Conservation (phyloP, 2,329 filamentous ascomycete species). For the Penicillium sp. region DNA sequence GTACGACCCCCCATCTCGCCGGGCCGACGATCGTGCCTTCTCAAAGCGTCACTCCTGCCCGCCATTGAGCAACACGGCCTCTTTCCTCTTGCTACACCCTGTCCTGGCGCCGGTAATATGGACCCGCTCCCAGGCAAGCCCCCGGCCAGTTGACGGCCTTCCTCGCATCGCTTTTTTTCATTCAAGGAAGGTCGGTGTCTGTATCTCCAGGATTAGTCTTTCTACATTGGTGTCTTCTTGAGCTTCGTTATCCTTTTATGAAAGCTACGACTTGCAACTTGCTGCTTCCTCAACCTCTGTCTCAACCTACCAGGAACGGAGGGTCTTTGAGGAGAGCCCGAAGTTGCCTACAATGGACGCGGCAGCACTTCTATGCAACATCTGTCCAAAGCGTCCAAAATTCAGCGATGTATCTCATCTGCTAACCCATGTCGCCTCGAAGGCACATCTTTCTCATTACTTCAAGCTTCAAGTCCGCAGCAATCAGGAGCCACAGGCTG, state of each 20-base stretch:
- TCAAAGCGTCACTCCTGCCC: constrained; percentile 5
- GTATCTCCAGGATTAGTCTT: constrained; percentile 25
- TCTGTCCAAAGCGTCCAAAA: constrained; percentile 77
- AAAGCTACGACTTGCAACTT: constrained; percentile 25
- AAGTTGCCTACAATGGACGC: constrained; percentile 40
- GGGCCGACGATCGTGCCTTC: constrained; percentile 19
- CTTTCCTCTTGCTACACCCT: constrained; percentile 6
- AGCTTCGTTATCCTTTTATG: constrained; percentile 29
- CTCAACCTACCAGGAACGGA: not conserved
- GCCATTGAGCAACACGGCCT: constrained; percentile 1
- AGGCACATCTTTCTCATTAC: constrained; percentile 84
- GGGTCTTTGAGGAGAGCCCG: constrained; percentile 19
- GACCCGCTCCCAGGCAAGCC: constrained; percentile 17
- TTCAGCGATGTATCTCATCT: constrained; percentile 94
- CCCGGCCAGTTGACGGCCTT: constrained; percentile 16
- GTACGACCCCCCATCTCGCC: not conserved
- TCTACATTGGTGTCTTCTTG: constrained; percentile 29
- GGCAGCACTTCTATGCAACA: constrained; percentile 77
- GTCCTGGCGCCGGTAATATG: constrained; percentile 3
- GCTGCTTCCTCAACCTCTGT: constrained; percentile 29
- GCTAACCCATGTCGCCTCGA: constrained; percentile 89
- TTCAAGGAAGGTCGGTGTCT: constrained; percentile 18
- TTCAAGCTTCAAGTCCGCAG: constrained; percentile 80
- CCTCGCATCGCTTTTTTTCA: constrained; percentile 29
- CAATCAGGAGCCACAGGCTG: constrained; percentile 69